A percentile compares a stretch with the other conserved stretches of the same genome.
Conservation (phyloP, 1,284 basidiomycete species). For the Limonomyces culmigenus region DNA sequence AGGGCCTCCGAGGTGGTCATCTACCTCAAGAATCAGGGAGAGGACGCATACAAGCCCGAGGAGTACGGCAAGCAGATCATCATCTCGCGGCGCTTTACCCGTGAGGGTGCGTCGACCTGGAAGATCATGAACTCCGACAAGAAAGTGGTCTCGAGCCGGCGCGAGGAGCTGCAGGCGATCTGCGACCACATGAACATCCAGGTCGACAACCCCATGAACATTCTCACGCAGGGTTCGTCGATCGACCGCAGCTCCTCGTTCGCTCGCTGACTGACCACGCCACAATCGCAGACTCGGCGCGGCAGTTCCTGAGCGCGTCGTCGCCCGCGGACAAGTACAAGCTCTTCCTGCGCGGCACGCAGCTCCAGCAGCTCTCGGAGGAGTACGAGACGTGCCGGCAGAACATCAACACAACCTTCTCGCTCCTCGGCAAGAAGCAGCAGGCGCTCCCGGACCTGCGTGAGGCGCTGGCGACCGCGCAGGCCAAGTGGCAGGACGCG, state of each 20-base stretch:
- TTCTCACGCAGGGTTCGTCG: conserved; percentile 69
- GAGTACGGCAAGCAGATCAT: conserved; percentile 75
- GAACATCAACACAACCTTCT: conserved; percentile 52
- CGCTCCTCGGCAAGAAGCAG: conserved; percentile 48
- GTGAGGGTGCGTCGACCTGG: conserved; percentile 63
- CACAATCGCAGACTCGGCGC: conserved; percentile 20
- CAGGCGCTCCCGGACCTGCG: conserved; percentile 63
- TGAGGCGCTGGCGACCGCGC: conserved; percentile 39
- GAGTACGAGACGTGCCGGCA: conserved; percentile 70
- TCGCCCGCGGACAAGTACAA: conserved; percentile 82
- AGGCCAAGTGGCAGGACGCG: conserved; percentile 52
- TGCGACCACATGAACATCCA: conserved; percentile 93
- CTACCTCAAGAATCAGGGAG: conserved; percentile 73
- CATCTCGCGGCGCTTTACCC: conserved; percentile 70
- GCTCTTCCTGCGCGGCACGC: conserved; percentile 91
- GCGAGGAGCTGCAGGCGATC: conserved; percentile 74
- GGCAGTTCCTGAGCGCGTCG: conserved; percentile 76
- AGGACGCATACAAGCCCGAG: conserved; percentile 74
- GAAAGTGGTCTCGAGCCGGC: conserved; percentile 60
- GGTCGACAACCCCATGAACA: conserved; percentile 93
- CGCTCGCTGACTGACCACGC: neutral
- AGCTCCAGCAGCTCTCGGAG: conserved; percentile 66
- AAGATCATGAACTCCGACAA: conserved; percentile 69
- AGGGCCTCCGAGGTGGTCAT: conserved; percentile 70
- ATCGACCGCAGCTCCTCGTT: neutral